Percentiles rank a stretch among this genome's conserved stretches.
These are phyloP conservation scores for Biscutella laevigata DNA, from an alignment of 441 rosid species.

Conservation along the genomic window DNA sequence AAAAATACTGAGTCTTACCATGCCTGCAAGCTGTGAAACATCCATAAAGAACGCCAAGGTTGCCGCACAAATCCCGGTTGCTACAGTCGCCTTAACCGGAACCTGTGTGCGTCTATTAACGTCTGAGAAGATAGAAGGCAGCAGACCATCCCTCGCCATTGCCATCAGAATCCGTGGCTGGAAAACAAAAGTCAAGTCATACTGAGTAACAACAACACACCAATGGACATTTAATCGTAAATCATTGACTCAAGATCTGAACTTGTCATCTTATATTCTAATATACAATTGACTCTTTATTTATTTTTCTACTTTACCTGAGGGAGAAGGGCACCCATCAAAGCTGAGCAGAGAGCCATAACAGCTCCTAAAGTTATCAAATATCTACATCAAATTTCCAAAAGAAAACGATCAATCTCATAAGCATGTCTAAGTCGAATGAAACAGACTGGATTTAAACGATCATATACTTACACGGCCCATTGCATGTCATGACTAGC, in stretches of 20 bases:
- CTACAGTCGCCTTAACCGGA: constrained; percentile 58
- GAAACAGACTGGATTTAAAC: background rate
- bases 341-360: constrained; percentile 90
- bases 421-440: background rate
- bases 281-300: background rate
- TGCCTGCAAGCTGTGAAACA: constrained; percentile 68
- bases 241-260: background rate
- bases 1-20: constrained; percentile 39
- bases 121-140: constrained; percentile 67
- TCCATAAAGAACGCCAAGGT: constrained; percentile 59
- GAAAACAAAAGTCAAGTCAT: background rate
- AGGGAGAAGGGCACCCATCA: constrained; percentile 94
- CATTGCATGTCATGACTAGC: constrained; percentile 84
- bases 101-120: constrained; percentile 52
- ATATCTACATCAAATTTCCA: constrained; percentile 41
- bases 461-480: constrained; percentile 70
- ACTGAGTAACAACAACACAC: constrained; percentile 1
- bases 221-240: background rate
- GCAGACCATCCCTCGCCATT: constrained; percentile 77
- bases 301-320: constrained; percentile 45
- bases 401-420: constrained; percentile 6
- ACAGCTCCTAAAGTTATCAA: constrained; percentile 78
- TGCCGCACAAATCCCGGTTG: constrained; percentile 57
- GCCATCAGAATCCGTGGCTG: constrained; percentile 84
- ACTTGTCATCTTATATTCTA: background rate